phyloP scores from a whole-genome alignment of 441 rosid genomes.

The Pelargonium australe region DNA sequence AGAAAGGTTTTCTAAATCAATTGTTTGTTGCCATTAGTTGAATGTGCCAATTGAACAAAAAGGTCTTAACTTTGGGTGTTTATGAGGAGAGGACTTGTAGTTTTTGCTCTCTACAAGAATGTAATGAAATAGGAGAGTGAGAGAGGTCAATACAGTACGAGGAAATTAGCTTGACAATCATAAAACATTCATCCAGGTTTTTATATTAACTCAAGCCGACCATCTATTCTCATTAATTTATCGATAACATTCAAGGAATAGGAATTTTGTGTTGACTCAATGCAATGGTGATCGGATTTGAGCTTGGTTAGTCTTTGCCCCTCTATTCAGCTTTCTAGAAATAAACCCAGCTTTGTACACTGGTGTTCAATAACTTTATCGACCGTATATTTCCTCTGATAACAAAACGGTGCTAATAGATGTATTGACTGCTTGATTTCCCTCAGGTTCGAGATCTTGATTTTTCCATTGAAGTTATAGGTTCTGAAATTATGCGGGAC shows the following conservation, averaged over 20 bases:
- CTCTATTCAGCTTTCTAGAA: neutral
- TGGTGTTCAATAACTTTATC: neutral
- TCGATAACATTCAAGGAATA: neutral
- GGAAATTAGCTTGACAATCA: neutral
- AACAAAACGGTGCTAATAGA: neutral
- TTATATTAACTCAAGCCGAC: neutral
- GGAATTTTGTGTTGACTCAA: too few species aligned
- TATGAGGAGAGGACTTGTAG: neutral
- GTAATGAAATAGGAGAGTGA: neutral
- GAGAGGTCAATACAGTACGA: neutral
- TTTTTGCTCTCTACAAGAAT: neutral
- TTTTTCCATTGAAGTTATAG: conserved; percentile 59
- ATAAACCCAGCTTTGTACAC: neutral
- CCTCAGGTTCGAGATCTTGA: conserved; percentile 80
- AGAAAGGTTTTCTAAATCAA: too few species aligned
- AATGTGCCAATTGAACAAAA: too few species aligned
- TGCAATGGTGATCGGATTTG: too few species aligned
- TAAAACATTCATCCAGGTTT: neutral
- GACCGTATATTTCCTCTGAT: neutral
- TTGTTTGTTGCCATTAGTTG: too few species aligned
- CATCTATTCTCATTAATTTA: neutral
- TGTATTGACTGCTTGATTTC: conserved; percentile 10
- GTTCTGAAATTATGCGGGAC: conserved; percentile 62
- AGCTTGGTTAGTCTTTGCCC: neutral
- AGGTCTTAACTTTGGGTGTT: neutral